A percentile compares a stretch with the other conserved stretches of the same genome.
phyloP scores from a whole-genome alignment of 257 asterid species.

The Nicotiana attenuata region DNA sequence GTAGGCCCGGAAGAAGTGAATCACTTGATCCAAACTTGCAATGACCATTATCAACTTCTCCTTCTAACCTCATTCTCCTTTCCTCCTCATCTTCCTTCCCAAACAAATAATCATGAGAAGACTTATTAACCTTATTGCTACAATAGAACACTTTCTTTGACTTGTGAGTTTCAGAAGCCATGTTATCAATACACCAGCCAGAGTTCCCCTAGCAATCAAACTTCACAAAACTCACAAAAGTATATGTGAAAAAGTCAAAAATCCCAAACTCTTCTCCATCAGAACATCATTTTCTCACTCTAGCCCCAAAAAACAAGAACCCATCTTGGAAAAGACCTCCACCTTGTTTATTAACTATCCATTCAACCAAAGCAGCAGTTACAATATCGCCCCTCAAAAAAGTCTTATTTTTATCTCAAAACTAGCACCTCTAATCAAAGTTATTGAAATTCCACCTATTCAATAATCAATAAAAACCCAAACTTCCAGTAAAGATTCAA shows the following conservation, averaged over 20 bases:
- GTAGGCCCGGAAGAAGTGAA: conserved; percentile 10
- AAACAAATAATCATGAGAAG: background rate
- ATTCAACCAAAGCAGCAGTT: background rate
- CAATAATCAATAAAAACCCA: background rate
- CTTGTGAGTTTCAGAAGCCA: background rate
- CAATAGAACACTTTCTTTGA: background rate
- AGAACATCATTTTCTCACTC: background rate
- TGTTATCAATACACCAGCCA: background rate
- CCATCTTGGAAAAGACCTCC: background rate
- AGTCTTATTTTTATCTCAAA: background rate
- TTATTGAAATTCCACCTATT: background rate
- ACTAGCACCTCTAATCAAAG: background rate
- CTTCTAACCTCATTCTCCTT: conserved; percentile 4
- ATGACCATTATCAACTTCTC: background rate
- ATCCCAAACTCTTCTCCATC: background rate
- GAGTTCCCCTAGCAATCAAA: background rate
- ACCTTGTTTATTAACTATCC: background rate
- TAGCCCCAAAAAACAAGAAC: background rate
- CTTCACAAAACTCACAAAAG: background rate
- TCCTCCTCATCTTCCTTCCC: background rate
- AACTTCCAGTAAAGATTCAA: background rate
- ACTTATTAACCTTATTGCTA: background rate
- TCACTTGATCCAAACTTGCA: background rate
- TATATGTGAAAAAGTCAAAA: background rate
- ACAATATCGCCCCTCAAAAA: background rate